Base-by-base conservation (phyloP, 73 alveolate species). In the Stentor coeruleus region DNA sequence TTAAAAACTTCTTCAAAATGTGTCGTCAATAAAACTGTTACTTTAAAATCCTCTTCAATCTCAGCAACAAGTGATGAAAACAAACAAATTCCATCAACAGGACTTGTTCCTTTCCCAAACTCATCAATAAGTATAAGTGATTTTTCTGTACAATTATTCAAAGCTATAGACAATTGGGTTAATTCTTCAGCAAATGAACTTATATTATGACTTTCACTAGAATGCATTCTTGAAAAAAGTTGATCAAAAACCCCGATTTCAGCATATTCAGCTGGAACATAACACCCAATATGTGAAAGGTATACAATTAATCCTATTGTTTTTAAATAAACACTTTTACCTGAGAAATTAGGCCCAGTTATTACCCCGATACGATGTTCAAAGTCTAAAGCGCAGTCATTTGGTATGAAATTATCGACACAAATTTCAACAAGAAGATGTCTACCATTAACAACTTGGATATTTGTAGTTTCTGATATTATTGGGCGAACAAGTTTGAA, bases 271-370 rank as follows among this genome's bases (percentile, higher is more conserved):
- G 95, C 95, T 6, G 95, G 95, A 3, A 89, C 76, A 60, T 33
- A 86, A n/a, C 88, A 74, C 1, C 95, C 95, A 3, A 89, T 80
- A 75, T 89, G 95, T 31, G 94, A 91, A 74, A 89, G 84, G 55
- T 83, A 87, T 20, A 89, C 94, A 77, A 90, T 87, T n/a, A 86
- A 79, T 35, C 95, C 95, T 33, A 89, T 81, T 79, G 76, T 88
- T 35, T 91, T 74, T 72, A 89, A 74, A 77, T 77, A 89, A 20
- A 91, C 88, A 39, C 92, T 82, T 83, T 89, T 89, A 28, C 95
- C 95, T 55, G 92, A 88, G 89, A 82, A 82, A 74, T 89, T 89
- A 14, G 91, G 86, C 38, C 95, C 95, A 30, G 94, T 81, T 74
- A 86, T 83, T 82, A 88, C 74, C 74, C 74, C 87, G 38, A 88